A percentile compares a stretch with the other conserved stretches of the same genome.
Evolutionary conservation across 2,329 filamentous ascomycete species (phyloP).

Genomic region (Alternaria tenuissima): DNA sequence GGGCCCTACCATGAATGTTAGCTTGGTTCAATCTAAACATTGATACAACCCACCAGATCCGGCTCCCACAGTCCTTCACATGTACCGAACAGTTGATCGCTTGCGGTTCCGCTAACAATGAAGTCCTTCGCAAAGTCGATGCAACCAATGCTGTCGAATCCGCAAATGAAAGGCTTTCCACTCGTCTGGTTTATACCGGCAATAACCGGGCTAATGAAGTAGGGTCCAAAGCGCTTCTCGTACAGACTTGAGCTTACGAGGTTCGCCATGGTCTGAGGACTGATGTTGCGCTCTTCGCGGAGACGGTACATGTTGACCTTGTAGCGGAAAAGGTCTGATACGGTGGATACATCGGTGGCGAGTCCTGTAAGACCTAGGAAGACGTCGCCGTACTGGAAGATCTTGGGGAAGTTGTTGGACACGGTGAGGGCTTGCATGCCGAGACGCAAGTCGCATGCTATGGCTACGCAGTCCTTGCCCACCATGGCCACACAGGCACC

Average conservation of each 20-base stretch:
- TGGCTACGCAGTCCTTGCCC: constrained; percentile 99
- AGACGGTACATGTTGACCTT: constrained; percentile 99
- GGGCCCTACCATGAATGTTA: constrained; percentile 66
- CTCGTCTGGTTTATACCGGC: constrained; percentile 95
- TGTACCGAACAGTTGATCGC: constrained; percentile 97
- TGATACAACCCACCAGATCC: constrained; percentile 72
- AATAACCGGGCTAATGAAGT: constrained; percentile 93
- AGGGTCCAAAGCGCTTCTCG: constrained; percentile 94
- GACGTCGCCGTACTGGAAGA: constrained; percentile 96
- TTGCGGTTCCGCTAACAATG: constrained; percentile 95
- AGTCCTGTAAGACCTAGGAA: constrained; percentile 96
- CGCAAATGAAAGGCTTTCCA: constrained; percentile 96
- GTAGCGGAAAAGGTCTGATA: constrained; percentile 97
- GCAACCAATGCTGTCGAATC: constrained; percentile 98
- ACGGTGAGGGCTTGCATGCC: constrained; percentile 96
- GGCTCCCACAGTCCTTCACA: constrained; percentile 99
- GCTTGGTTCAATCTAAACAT: neutral
- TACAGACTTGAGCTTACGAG: constrained; percentile 86
- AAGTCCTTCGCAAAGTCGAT: constrained; percentile 99
- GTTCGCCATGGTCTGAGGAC: constrained; percentile 94
- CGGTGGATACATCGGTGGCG: constrained; percentile 93
- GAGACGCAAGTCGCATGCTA: constrained; percentile 97
- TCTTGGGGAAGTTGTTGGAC: constrained; percentile 99
- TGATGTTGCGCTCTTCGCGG: constrained; percentile 96
- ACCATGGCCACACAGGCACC: constrained; percentile 98